Percentiles rank a stretch among this genome's conserved stretches.
These are phyloP conservation scores for Piloderma croceum DNA, from an alignment of 768 basidiomycete genomes.

Conservation along the genomic window DNA sequence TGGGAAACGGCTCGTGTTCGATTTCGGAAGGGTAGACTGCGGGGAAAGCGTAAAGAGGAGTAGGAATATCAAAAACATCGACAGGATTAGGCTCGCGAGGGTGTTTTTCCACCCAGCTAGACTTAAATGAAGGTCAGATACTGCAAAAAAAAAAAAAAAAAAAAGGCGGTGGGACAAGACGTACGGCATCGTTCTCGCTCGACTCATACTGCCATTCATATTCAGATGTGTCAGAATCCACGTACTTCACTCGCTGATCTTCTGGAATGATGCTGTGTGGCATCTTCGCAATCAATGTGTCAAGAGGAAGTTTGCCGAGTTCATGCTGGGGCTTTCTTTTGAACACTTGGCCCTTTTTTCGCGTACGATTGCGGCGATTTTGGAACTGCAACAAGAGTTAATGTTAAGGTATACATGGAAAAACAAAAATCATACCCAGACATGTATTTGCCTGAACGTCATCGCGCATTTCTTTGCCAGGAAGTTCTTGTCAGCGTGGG, in stretches of 20 bases:
- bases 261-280: constrained; percentile 19
- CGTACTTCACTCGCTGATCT: constrained; percentile 5
- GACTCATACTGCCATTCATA: constrained; percentile 11
- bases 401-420: background rate
- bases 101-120: no score
- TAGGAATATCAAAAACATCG: constrained; percentile 9
- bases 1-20: constrained; percentile 16
- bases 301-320: constrained; percentile 17
- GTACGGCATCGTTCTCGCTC: constrained; percentile 10
- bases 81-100: constrained; percentile 6
- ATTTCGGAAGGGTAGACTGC: constrained; percentile 13
- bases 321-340: constrained; percentile 17
- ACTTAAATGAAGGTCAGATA: no score
- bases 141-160: no score
- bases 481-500: constrained; percentile 29
- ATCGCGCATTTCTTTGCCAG: constrained; percentile 41
- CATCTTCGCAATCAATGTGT: constrained; percentile 24
- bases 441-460: constrained; percentile 44
- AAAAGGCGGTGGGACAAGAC: no score
- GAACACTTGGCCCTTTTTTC: constrained; percentile 4
- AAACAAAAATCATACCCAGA: constrained; percentile 38
- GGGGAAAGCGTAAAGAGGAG: constrained; percentile 21
- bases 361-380: constrained; percentile 35
- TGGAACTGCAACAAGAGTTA: constrained; percentile 38
- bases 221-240: constrained; percentile 11